Conservation (phyloP, 257 asterid genomes). For the Coffea canephora region DNA sequence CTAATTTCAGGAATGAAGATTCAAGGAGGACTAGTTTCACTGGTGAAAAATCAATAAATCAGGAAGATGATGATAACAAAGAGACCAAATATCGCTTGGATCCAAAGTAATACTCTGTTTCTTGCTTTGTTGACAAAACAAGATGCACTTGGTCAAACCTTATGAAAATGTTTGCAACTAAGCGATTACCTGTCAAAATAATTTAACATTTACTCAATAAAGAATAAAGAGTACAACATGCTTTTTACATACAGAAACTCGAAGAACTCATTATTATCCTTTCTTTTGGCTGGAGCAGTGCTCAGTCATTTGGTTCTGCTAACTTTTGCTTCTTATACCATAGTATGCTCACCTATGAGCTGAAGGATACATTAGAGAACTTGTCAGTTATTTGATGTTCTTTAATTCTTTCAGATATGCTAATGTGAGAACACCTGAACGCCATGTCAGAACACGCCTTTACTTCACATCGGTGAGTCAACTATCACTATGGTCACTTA, state of each 20-base stretch:
- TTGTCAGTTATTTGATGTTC: slow-evolving; percentile 4
- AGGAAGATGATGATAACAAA: slow-evolving; percentile 83
- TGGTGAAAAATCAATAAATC: slow-evolving; percentile 78
- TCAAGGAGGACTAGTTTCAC: slow-evolving; percentile 78
- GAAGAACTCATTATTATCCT: not conserved
- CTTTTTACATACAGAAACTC: not conserved
- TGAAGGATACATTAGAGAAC: not conserved
- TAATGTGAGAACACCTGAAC: slow-evolving; percentile 79
- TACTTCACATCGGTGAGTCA: slow-evolving; percentile 87
- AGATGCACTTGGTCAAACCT: not conserved
- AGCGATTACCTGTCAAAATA: not conserved
- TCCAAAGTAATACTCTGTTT: slow-evolving; percentile 54
- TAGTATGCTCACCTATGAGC: not conserved
- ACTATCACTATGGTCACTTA: slow-evolving; percentile 8
- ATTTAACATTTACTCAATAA: not conserved
- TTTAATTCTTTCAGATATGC: slow-evolving; percentile 61
- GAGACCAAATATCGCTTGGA: slow-evolving; percentile 93
- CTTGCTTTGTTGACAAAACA: not conserved
- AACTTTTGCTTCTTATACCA: not conserved
- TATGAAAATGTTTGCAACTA: not conserved
- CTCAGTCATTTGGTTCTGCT: not conserved
- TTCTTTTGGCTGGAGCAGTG: not conserved
- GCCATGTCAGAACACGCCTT: slow-evolving; percentile 89
- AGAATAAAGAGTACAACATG: not conserved
- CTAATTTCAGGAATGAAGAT: slow-evolving; percentile 50